Evolutionary conservation across 1,139 yeast species (phyloP), one percentile per base, ranked within the genome.

Genomic region (Candida sp.): DNA sequence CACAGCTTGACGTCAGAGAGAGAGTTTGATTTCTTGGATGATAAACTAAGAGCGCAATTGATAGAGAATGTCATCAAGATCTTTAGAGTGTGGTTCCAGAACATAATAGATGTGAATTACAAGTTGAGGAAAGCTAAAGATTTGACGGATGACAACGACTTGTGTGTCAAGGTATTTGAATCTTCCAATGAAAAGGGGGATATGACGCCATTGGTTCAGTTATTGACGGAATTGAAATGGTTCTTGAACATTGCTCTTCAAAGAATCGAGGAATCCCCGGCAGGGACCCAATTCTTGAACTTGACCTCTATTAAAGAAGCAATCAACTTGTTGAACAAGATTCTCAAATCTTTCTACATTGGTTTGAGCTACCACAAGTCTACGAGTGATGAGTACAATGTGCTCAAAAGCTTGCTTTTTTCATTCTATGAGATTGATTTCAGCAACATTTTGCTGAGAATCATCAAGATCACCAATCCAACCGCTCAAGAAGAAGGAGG

Each of bases 301-400:
- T 59, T 71, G 48, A 42, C 49, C 1, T 57, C 67, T n/a, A 57
- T 71, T 9, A 71, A 70, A 48, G 75, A 72, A 42, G 53, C 63
- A 3, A 60, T 75, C 7, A 57, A 58, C 26, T 56, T 72, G 46
- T 45, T 73, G 11, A 62, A 61, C 40, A 70, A 66, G 31, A 65
- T 67, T n/a, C 58, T 70, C 47, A 58, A 58, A 38, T 48, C 65
- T 5, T 49, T 68, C 5, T 63, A 54, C 47, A 52, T 50, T 38
- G 58, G 67, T 7, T 50, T 64, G 35, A 34, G 40, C 7, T 41
- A 48, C 32, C 55, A 52, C 28, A 48, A 59, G 22, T 54, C 56
- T 2, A 47, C 57, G 1, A 46, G 56, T 17, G 61, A 63, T 44
- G 64, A 63, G 30, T 58, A 54, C 27, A 52, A 56, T 31, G 59